Evolutionary conservation across 1,284 basidiomycete species (phyloP).

Genomic region (Cutaneotrichosporon curvatum): DNA sequence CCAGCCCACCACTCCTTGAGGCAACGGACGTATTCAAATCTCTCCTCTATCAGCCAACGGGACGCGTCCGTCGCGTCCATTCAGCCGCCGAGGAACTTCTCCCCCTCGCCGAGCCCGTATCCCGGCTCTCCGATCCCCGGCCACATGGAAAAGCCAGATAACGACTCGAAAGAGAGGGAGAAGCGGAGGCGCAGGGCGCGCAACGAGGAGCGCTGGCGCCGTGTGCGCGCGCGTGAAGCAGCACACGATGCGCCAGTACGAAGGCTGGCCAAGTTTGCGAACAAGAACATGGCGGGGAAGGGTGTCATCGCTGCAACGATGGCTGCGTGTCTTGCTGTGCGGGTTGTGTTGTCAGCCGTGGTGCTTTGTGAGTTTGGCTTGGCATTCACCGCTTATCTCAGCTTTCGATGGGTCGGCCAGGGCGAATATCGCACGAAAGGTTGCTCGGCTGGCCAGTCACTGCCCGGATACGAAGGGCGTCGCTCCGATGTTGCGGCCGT

Average conservation of each 20-base stretch:
- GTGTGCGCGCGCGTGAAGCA: constrained; percentile 16
- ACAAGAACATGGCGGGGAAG: not conserved
- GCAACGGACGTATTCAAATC: constrained; percentile 1
- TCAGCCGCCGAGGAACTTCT: not conserved
- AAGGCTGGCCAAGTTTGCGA: constrained; percentile 7
- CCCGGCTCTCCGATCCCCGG: not conserved
- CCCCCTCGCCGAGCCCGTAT: not conserved
- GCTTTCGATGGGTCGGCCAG: not conserved
- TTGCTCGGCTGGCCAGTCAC: not conserved
- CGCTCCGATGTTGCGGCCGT: not conserved
- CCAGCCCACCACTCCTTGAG: not conserved
- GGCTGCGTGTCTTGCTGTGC: constrained; percentile 2
- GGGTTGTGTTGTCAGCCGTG: constrained; percentile 6
- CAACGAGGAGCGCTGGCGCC: constrained; percentile 18
- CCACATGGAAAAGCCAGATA: not conserved
- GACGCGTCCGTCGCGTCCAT: constrained; percentile 1
- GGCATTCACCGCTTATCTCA: too few relatives aligned
- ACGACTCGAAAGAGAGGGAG: not conserved
- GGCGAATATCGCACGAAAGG: not conserved
- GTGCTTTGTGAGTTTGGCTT: constrained; percentile 9
- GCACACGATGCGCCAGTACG: constrained; percentile 18
- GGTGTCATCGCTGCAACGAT: constrained; percentile 4
- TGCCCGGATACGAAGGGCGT: not conserved
- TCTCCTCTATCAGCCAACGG: not conserved
- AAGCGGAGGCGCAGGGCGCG: constrained; percentile 10